A percentile compares a stretch with the other conserved stretches of the same genome.
Conservation (phyloP, 148 eudicot species). For the Agrostemma githago region DNA sequence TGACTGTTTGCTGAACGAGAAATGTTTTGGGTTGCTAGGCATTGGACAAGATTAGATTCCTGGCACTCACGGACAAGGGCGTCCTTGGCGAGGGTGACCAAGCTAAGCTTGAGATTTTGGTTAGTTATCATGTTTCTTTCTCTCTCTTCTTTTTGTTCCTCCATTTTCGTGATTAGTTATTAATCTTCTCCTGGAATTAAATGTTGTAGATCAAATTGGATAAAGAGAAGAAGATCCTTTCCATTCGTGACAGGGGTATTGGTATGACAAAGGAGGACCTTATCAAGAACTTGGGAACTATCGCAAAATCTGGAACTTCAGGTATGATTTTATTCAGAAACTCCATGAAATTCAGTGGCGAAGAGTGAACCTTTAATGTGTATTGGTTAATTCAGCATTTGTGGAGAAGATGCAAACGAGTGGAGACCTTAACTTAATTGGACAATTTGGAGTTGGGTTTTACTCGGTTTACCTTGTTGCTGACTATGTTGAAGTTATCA, state of each 20-base stretch:
- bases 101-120: conserved; percentile 87
- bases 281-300: conserved; percentile 94
- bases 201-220: conserved; percentile 77
- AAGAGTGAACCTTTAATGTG: background rate
- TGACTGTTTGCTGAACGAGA: background rate
- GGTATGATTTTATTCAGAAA: conserved; percentile 31
- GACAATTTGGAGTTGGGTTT: conserved; percentile 98
- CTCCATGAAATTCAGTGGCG: background rate
- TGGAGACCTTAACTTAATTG: conserved; percentile 93
- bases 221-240: conserved; percentile 82
- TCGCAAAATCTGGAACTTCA: conserved; percentile 98
- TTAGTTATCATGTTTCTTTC: conserved; percentile 19
- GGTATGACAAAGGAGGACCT: conserved; percentile 99
- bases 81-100: conserved; percentile 87
- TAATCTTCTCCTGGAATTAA: background rate
- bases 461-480: conserved; percentile 98
- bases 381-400: conserved; percentile 52
- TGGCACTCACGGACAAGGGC: conserved; percentile 87
- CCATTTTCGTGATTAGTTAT: background rate
- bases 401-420: conserved; percentile 99
- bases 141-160: background rate
- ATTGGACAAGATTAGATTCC: conserved; percentile 90
- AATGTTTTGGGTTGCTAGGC: conserved; percentile 48
- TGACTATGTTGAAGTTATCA: conserved; percentile 95
- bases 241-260: conserved; percentile 91